A percentile compares a stretch with the other conserved stretches of the same genome.
Conservation (phyloP, 2,329 filamentous ascomycete species). For the Proliferodiscus dingleyae region DNA sequence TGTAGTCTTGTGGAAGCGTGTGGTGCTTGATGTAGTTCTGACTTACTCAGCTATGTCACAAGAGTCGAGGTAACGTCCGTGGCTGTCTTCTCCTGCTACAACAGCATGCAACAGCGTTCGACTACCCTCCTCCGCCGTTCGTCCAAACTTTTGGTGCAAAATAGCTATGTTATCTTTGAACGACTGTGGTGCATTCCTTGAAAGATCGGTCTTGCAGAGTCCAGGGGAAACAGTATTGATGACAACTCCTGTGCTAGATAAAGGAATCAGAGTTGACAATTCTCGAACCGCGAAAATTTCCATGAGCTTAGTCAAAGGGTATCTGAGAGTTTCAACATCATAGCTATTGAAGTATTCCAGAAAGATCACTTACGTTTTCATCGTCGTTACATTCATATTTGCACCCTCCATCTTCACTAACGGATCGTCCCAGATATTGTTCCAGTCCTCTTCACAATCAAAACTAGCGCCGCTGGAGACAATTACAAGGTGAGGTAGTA, state of each 20-base stretch:
- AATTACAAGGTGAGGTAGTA: conserved; percentile 19
- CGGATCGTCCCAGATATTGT: conserved; percentile 23
- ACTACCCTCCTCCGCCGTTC: conserved; percentile 30
- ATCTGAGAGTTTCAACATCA: conserved; percentile 20
- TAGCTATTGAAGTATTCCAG: too few relatives aligned
- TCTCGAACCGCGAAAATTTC: conserved; percentile 20
- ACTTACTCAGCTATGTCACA: conserved; percentile 16
- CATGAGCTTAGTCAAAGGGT: conserved; percentile 27
- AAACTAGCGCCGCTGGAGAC: conserved; percentile 19
- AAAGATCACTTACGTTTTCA: conserved; percentile 11
- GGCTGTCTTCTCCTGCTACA: conserved; percentile 25
- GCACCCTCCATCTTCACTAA: conserved; percentile 19
- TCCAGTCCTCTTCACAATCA: conserved; percentile 10
- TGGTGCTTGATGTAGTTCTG: neutral
- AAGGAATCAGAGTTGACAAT: conserved; percentile 20
- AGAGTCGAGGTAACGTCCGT: conserved; percentile 17
- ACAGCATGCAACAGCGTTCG: conserved; percentile 28
- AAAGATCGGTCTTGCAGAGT: conserved; percentile 28
- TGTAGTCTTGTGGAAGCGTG: neutral
- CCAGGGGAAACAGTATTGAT: conserved; percentile 27
- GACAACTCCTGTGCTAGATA: conserved; percentile 27
- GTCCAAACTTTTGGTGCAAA: conserved; percentile 14
- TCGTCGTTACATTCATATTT: conserved; percentile 5
- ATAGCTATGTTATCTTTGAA: conserved; percentile 9
- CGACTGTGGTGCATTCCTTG: conserved; percentile 15